Base-by-base conservation (phyloP, 192 early-diverging fungal genomes). In the Pilaira anomala region DNA sequence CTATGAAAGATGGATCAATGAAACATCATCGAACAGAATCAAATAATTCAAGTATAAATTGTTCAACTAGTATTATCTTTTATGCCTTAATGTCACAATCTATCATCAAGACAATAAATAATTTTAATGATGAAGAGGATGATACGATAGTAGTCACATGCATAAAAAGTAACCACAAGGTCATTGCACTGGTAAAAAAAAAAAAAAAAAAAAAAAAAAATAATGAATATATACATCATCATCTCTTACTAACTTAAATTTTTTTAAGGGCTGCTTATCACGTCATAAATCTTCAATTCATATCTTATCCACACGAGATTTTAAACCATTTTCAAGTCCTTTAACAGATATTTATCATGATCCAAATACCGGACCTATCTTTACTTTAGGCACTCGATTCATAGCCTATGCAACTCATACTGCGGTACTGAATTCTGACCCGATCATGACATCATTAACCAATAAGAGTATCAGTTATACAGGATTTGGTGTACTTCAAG, bases 331-430 rank as follows among this genome's bases (percentile, higher is more conserved):
- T 62, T 16, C 53, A 74, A 18, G 63, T 4, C 64, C 62, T 5
- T 68, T 88, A 64, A 76, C 74, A 7, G 88, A 90, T 54, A 78
- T 80, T 7, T 66, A 72, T 18, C 69, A 78, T 29, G 55, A 68
- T 21, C 74, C 71, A 18, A 25, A 52, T 1, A 41, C 44, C 24
- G 49, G 70, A 7, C 63, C 76, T 2, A 69, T 81, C 4, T 87
- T 88, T 65, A 80, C 81, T 25, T 65, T 89, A 11, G 89, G 89
- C 14, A 66, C 85, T 22, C 76, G 88, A 29, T 78, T 86, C 25
- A 60, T 93, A 24, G 83, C 85, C 0, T 93, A 91, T 69, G 87
- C 88, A 14, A 87, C 91, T 0, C 83, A 76, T 1, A 76, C 68
- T 1, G 44, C 69, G 1, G 71, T 83, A 3, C 30, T 72, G 1